Evolutionary conservation across 495 filamentous ascomycete genomes (phyloP).

Genomic region (Penicillium steckii): DNA sequence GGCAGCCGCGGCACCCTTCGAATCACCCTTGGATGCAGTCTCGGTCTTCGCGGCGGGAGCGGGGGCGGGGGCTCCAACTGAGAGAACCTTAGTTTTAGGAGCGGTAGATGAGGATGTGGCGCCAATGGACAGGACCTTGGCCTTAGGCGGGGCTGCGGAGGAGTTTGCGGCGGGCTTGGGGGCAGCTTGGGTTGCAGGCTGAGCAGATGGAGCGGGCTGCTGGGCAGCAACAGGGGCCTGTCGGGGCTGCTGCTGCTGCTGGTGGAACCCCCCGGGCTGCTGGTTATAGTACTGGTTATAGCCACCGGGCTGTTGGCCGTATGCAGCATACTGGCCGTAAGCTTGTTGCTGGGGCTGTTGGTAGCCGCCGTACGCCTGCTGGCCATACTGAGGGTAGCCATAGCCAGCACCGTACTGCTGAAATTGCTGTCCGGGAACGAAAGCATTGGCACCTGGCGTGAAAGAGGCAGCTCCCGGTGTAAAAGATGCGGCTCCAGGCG

Average conservation of each 20-base stretch:
- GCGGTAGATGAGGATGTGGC: slow-evolving; percentile 47
- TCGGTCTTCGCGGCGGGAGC: slow-evolving; percentile 51
- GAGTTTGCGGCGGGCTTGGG: slow-evolving; percentile 29
- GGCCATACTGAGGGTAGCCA: slow-evolving; percentile 37
- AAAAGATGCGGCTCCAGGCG: slow-evolving; percentile 48
- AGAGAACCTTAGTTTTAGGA: slow-evolving; percentile 69
- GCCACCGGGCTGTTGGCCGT: slow-evolving; percentile 45
- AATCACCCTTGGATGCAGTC: slow-evolving; percentile 50
- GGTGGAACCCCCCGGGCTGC: slow-evolving; percentile 49
- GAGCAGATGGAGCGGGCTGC: slow-evolving; percentile 56
- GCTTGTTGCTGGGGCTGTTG: slow-evolving; percentile 46
- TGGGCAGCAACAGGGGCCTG: slow-evolving; percentile 55
- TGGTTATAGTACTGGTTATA: slow-evolving; percentile 64
- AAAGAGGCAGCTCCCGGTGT: slow-evolving; percentile 77
- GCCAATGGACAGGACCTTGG: slow-evolving; percentile 35
- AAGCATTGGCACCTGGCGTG: slow-evolving; percentile 71
- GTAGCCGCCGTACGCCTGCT: slow-evolving; percentile 41
- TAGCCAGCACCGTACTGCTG: slow-evolving; percentile 44
- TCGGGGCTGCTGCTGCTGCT: slow-evolving; percentile 43
- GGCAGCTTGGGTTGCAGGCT: slow-evolving; percentile 21
- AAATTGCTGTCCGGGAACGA: slow-evolving; percentile 72
- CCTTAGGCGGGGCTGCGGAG: slow-evolving; percentile 33
- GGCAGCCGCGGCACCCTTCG: slow-evolving; percentile 48
- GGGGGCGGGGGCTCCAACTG: slow-evolving; percentile 51
- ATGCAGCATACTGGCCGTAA: slow-evolving; percentile 49